Base-by-base conservation (phyloP, 2,329 filamentous ascomycete species). In the Trichoderma brevicompactum region DNA sequence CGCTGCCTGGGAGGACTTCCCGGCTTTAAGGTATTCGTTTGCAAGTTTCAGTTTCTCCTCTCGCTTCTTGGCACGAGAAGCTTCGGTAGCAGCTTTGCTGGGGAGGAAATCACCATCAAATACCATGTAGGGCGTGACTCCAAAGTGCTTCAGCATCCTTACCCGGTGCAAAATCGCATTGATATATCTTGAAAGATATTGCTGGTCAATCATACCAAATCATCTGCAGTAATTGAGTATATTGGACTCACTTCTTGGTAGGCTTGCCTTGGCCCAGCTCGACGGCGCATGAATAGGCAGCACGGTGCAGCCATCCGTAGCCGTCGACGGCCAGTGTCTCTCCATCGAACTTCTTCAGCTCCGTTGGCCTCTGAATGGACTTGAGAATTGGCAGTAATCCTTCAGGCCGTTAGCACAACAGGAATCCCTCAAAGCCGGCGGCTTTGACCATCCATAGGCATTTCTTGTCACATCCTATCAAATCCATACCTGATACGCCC, bases 261-360 rank as follows among this genome's bases (percentile, higher is more conserved):
- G 92, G 93, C 76, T 92, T 95, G 72, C 87, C 92, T 72, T 94
- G 85, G 41, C 93, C 95, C 68, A 99, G 85, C 73, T 98, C 95
- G 72, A 95, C 87, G 68, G 94, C 92, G 80, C 94, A 98, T 56
- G 92, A 87, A 69, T 96, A 89, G 53, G 93, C 93, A 62, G 94
- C 96, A 70, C 95, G 90, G 78, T 99, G 95, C 64, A 99, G 88
- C 95, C 96, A 99, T 76, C 94, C 95, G 83, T 99, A 99, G 65
- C 91, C 94, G 77, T 99, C 95, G 41, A 99, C 89, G n/a, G 91
- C 96, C 53, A 99, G 85, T 1, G 91, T 96, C 78, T 96, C 89
- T 59, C 94, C 95, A 12, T 86, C 81, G 77, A 91, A 97, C 73
- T 93, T 93, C 76, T 93, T 96, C 67, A 99, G 83, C 71, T 92